Evolutionary conservation across 176 grass and related monocot genomes (phyloP), one percentile per base, ranked within the genome.

Genomic region (Canna indica): DNA sequence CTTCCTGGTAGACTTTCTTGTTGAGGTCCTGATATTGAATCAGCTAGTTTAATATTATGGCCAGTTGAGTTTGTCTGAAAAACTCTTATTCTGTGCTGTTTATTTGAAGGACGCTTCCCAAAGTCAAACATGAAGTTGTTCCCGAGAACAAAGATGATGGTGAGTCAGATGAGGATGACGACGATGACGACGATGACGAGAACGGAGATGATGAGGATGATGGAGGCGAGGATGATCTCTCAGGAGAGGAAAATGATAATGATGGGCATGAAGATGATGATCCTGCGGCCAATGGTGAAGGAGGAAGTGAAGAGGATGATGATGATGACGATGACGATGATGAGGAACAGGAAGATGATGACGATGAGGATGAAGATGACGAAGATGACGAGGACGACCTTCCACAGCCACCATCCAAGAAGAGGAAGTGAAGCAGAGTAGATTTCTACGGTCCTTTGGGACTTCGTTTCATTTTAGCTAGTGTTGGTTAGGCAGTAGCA

Each of bases 141-240:
- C 82, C 71, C 41, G 82, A 90, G 64, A 85, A 85, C 52, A 90
- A 87, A 72, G 91, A 90, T 46, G 83, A 80, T 13, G 88, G 74
- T 1, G 85, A 88, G 0, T 88, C 81, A 0, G 86, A 94, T 45
- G 78, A 84, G 0, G 86, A 94, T 0, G 91, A 95, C 0, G 87
- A 87, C 0, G 83, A 89, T 0, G 81, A 87, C 0, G 75, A 74
- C 17, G 83, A 86, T 28, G 84, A 87, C n/a, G n/a, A n/a, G n/a
- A n/a, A 95, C 0, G 87, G 84, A 0, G 83, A 89, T 0, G 81
- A 87, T 0, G 75, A 74, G 15, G 83, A 86, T 28, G 84, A 87
- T 16, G 84, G 77, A 22, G 84, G 69, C 42, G 78, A 68, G 3
- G 86, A 86, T 45, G 80, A 86, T 32, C 60, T 74, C 36, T 83